Conservation (phyloP, 2,329 filamentous ascomycete genomes). For the Corniculantispora saksenae region DNA sequence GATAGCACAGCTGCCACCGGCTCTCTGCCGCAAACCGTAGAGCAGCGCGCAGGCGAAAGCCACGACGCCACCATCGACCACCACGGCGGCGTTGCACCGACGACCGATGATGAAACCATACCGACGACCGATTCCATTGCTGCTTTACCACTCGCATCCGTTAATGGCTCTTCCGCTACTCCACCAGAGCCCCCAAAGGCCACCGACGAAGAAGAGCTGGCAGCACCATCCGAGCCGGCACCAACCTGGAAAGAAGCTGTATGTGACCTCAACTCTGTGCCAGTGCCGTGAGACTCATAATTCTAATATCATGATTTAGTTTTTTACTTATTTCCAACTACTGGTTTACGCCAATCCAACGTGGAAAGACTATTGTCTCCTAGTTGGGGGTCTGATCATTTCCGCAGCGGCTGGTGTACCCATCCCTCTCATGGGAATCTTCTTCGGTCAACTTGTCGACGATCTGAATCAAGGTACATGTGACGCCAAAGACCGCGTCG, state of each 20-base stretch:
- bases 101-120: background rate
- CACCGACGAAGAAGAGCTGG: background rate
- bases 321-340: constrained; percentile 45
- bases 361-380: constrained; percentile 44
- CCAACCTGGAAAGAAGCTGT: constrained; percentile 9
- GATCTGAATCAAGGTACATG: constrained; percentile 61
- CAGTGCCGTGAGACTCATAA: background rate
- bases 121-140: background rate
- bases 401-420: constrained; percentile 62
- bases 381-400: constrained; percentile 42
- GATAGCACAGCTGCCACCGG: background rate
- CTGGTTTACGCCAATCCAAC: constrained; percentile 48
- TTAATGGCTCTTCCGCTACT: constrained; percentile 18
- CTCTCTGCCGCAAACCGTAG: background rate
- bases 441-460: constrained; percentile 65
- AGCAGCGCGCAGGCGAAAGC: background rate
- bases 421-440: constrained; percentile 63
- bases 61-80: background rate
- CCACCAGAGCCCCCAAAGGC: background rate
- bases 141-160: background rate
- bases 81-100: background rate
- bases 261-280: background rate
- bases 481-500: constrained; percentile 30
- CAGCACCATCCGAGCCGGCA: background rate
- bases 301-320: constrained; percentile 21